Base-by-base conservation (phyloP, 768 basidiomycete species). In the Cytidiella melzeri region DNA sequence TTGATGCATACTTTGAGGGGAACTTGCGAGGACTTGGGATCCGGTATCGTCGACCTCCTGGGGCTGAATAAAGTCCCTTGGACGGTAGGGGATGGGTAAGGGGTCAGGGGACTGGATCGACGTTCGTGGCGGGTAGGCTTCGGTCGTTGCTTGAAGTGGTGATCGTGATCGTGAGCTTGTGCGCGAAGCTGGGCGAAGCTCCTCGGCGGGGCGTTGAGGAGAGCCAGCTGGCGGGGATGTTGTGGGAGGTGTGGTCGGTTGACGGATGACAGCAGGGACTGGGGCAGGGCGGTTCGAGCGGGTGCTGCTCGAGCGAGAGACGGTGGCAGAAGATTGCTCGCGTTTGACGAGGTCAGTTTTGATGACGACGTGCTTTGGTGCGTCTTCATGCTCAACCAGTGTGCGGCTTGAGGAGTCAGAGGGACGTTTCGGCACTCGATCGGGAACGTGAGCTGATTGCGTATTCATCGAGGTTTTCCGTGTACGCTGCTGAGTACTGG, bases 81-180 rank as follows among this genome's bases (percentile, higher is more conserved):
- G 54, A 19, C 74, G 73, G 50, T 70, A 74, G 5, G 74, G 74
- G 25, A 73, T 65, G n/a, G 74, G 73, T 43, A 76, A 48, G 26
- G 73, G 73, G 34, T 68, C 73, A 21, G 69, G 69, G 12, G 73
- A 75, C 44, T 60, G 41, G 18, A 66, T 67, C 58, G 23, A 25
- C 56, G 47, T 54, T 54, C 49, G 26, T 9, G 27, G 49, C 11
- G 36, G 46, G 26, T 21, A 30, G 6, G 15, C 15, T 7, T 34
- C 30, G 23, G 21, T 20, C 30, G 42, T 7, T 20, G 39, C 40
- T 23, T 20, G 41, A 48, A 21, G 47, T 23, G 39, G 20, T 21
- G n/a, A 26, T 40, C 24, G 39, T 24, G 40, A 41, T 21, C 18
- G 38, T 20, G 24, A 34, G 30, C 30, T 38, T 40, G 39, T 18